Base-by-base conservation (phyloP, 768 basidiomycete genomes). In the Tulasnella sp. region DNA sequence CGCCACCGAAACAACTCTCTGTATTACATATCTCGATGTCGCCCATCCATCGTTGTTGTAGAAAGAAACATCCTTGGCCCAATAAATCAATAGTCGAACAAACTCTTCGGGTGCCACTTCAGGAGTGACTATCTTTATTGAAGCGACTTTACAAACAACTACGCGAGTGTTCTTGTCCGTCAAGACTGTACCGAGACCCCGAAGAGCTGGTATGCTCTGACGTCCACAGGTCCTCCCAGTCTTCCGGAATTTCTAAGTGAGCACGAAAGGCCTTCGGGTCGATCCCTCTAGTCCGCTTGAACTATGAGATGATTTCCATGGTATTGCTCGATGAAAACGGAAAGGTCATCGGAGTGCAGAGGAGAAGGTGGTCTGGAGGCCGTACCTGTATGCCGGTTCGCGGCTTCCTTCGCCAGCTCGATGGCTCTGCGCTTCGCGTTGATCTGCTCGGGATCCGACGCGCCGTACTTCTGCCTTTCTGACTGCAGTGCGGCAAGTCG, bases 361-460 rank as follows among this genome's bases (percentile, higher is more conserved):
- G 16, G 32, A 44, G 20, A 42, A 44, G 11, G 37, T n/a, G n/a
- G 75, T 42, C 37, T 32, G 13, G 23, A 44, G 9, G 48, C 29
- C 37, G 84, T 80, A 96, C 96, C 96, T 46, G 96, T 98, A 93
- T 95, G 96, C 18, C 94, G 90, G 32, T 91, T 83, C 16, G 92
- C 89, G 16, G 94, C 95, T 82, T 97, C 94, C 79, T 92, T 93
- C 3, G 93, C 94, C 18, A 96, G 86, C 74, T 88, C 87, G 13
- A 90, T 87, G 0, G 91, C 94, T 70, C 92, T 85, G 72, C 88
- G 90, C 83, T 91, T 92, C 82, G 92, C 90, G 82, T 95, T 92
- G 29, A 95, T 87, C 83, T 90, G 92, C 69, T 86, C 88, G 0
- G 95, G 95, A 84, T 98, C 94, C 76, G 93, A 95, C 23, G 92